Base-by-base conservation (phyloP, 2,329 filamentous ascomycete genomes). In the Coniella vitis region DNA sequence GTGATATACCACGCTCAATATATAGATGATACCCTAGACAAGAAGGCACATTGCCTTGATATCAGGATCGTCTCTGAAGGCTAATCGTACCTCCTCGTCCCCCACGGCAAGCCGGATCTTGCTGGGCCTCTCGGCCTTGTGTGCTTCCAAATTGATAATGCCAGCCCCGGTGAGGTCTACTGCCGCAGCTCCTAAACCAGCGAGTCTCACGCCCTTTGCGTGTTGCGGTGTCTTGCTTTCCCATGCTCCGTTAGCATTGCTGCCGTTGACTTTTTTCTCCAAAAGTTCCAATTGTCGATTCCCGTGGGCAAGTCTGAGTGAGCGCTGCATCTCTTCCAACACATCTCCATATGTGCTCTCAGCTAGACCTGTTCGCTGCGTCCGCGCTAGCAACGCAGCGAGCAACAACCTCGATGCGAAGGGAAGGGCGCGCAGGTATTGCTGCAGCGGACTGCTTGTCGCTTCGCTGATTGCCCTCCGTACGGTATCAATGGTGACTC, bases 381-480 rank as follows among this genome's bases (percentile, higher is more conserved):
- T 83, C 21, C 89, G 79, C 22, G 87, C 78, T 34, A 96, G 68
- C 14, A 98, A 72, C 7, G 90, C 89, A 2, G 88, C 84, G 45
- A 98, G 80, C 57, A 97, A 83, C 32, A 97, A 73, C 62, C 96
- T 96, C 12, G 85, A 83, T 21, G 84, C 78, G 37, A 96, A 75
- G 0, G 93, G 88, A 19, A 97, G 77, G 16, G 83, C 79, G 43
- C 89, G 86, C 32, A 98, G 77, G 61, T 90, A 90, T 63, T 93
- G 88, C 63, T 96, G 91, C 50, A 96, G 73, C 2, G 93, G 93
- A 49, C 88, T 95, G 4, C 87, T 90, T 1, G 91, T 97, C 4
- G 91, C 90, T 69, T 98, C 93, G 60, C 87, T 87, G 65, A 98
- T 97, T 32, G 93, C 93, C 61, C 87, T 83, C 66, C 95, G 95